These are phyloP conservation scores for Nissolia schottii DNA, from an alignment of 306 rosid genomes.

Conservation along the genomic window DNA sequence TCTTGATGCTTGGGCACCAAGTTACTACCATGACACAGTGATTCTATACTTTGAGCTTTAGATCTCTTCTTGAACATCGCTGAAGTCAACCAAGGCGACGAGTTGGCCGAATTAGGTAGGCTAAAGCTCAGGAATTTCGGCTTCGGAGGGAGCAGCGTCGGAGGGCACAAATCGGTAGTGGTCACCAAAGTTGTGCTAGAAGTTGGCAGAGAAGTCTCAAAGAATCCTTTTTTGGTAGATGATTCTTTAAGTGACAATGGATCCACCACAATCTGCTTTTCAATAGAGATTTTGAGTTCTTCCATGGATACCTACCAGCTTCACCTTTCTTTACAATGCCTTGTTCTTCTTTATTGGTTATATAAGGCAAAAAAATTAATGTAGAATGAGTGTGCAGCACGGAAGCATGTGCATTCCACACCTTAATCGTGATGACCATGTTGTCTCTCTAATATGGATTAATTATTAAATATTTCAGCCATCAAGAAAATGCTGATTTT, in stretches of 20 bases:
- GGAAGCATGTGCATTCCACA: conserved; percentile 10
- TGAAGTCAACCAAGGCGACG: conserved; percentile 46
- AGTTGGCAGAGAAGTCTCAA: background rate
- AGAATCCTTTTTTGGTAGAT: conserved; percentile 1
- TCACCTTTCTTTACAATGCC: background rate
- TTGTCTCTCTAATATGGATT: background rate
- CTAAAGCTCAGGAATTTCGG: conserved; percentile 52
- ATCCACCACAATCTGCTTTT: conserved; percentile 56
- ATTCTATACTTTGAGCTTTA: conserved; percentile 21
- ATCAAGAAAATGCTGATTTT: conserved; percentile 12
- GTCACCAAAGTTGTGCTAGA: background rate
- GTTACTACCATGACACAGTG: conserved; percentile 26
- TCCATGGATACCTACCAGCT: background rate
- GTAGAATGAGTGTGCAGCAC: conserved; percentile 23
- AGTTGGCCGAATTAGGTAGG: conserved; percentile 59
- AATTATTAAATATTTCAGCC: background rate
- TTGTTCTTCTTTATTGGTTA: background rate
- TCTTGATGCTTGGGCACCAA: conserved; percentile 8
- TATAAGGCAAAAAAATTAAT: background rate
- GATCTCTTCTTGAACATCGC: conserved; percentile 34
- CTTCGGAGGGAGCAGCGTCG: conserved; percentile 39
- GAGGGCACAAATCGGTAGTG: conserved; percentile 2
- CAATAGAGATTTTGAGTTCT: conserved; percentile 11
- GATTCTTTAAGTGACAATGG: conserved; percentile 48
- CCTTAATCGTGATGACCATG: conserved; percentile 37